Evolutionary conservation across 176 grass and related monocot species (phyloP).

Genomic region (Phoenix dactylifera): DNA sequence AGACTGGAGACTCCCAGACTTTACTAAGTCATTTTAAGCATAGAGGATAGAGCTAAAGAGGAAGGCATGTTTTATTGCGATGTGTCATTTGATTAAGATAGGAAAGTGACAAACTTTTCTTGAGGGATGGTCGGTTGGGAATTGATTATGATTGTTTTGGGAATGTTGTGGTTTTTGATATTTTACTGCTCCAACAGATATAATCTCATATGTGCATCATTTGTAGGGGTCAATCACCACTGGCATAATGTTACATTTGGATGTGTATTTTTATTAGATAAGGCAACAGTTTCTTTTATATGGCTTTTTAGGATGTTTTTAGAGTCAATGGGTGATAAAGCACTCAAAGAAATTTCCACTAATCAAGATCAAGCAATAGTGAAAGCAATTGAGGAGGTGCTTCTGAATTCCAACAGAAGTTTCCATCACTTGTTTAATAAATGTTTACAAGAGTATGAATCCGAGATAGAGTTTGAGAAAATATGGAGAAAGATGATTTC

Average conservation of each 20-base stretch:
- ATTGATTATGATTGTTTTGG: slow-evolving; percentile 51
- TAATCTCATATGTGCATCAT: slow-evolving; percentile 49
- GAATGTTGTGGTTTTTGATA: slow-evolving; percentile 66
- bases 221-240: slow-evolving; percentile 70
- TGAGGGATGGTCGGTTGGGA: slow-evolving; percentile 53
- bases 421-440: slow-evolving; percentile 61
- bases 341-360: slow-evolving; percentile 51
- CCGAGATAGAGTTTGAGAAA: slow-evolving; percentile 49
- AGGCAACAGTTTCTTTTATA: slow-evolving; percentile 37
- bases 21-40: slow-evolving; percentile 47
- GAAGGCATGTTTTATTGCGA: slow-evolving; percentile 77
- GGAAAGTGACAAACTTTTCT: slow-evolving; percentile 60
- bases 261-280: slow-evolving; percentile 47
- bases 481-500: slow-evolving; percentile 51
- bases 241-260: slow-evolving; percentile 73
- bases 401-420: slow-evolving; percentile 19
- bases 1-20: slow-evolving; percentile 34
- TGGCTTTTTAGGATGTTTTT: slow-evolving; percentile 68
- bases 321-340: slow-evolving; percentile 51
- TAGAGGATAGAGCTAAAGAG: slow-evolving; percentile 39
- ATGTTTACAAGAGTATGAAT: slow-evolving; percentile 53
- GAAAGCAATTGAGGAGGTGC: slow-evolving; percentile 58
- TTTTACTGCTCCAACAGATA: slow-evolving; percentile 56
- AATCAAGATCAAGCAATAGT: slow-evolving; percentile 54
- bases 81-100: slow-evolving; percentile 26